phyloP scores from a whole-genome alignment of 441 rosid species.

The Adansonia gregorii region DNA sequence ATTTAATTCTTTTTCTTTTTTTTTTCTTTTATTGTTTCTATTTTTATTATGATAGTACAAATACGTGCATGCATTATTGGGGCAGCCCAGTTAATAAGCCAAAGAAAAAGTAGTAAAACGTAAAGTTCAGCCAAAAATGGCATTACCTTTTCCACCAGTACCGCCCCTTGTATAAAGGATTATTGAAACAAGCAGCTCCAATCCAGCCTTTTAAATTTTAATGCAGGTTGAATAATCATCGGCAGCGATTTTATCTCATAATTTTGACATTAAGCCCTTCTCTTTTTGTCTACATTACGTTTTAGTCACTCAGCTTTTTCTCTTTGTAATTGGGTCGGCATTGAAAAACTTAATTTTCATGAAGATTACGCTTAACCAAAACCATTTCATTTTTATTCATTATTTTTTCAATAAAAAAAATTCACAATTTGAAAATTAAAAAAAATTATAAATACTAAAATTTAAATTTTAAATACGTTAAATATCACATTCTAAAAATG shows the following conservation, averaged over 20 bases:
- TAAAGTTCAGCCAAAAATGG: slow-evolving; percentile 7
- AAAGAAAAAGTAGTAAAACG: not conserved
- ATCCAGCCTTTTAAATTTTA: slow-evolving; percentile 13
- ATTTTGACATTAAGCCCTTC: slow-evolving; percentile 20
- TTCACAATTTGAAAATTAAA: too few species aligned
- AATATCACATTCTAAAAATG: too few species aligned
- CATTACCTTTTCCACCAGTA: not conserved
- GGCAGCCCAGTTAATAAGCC: not conserved
- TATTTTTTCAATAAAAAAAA: too few species aligned
- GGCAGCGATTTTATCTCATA: slow-evolving; percentile 34
- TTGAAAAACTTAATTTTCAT: too few species aligned
- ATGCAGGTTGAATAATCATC: slow-evolving; percentile 35
- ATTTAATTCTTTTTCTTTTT: too few species aligned
- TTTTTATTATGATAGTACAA: not conserved
- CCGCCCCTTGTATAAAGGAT: slow-evolving; percentile 43
- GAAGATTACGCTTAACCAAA: too few species aligned
- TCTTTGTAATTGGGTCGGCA: too few species aligned
- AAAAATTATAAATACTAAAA: too few species aligned
- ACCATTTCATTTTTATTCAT: too few species aligned
- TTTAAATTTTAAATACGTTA: too few species aligned
- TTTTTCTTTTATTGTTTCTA: too few species aligned
- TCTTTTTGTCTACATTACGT: slow-evolving; percentile 15
- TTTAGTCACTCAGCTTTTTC: not conserved
- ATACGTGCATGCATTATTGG: slow-evolving; percentile 8
- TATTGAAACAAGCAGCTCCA: slow-evolving; percentile 38